phyloP scores from a whole-genome alignment of 1,284 basidiomycete genomes.

The Leucoagaricus sp. region DNA sequence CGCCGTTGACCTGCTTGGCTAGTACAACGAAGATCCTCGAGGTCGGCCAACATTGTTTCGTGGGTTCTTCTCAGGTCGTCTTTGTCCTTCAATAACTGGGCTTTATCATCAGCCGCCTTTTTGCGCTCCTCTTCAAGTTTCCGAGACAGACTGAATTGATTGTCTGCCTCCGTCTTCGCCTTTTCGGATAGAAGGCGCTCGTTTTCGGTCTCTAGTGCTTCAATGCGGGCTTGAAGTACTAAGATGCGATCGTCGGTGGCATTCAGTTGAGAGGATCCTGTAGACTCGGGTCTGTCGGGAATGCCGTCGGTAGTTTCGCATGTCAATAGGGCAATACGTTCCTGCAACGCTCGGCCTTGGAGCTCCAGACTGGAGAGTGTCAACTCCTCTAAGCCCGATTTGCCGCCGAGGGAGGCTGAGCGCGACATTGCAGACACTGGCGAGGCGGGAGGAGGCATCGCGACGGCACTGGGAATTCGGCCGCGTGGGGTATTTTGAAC shows the following conservation, averaged over 20 bases:
- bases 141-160: background rate
- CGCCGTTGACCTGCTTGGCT: background rate
- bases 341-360: constrained; percentile 47
- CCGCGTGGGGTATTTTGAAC: constrained; percentile 57
- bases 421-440: constrained; percentile 32
- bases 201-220: constrained; percentile 61
- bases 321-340: constrained; percentile 49
- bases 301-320: background rate
- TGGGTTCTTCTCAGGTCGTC: constrained; percentile 13
- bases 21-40: background rate
- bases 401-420: constrained; percentile 6
- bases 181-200: constrained; percentile 33
- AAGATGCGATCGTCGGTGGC: constrained; percentile 35
- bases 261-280: constrained; percentile 5
- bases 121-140: constrained; percentile 2
- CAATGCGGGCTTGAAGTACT: constrained; percentile 52
- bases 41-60: background rate
- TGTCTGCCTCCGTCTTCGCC: constrained; percentile 5
- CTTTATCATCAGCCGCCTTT: constrained; percentile 4
- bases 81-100: constrained; percentile 5
- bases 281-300: background rate
- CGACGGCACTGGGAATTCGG: constrained; percentile 69
- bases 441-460: constrained; percentile 77
- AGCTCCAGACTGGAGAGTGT: constrained; percentile 31
- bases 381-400: constrained; percentile 1